phyloP scores from a whole-genome alignment of 495 filamentous ascomycete species.

The Penicillium chermesinum region DNA sequence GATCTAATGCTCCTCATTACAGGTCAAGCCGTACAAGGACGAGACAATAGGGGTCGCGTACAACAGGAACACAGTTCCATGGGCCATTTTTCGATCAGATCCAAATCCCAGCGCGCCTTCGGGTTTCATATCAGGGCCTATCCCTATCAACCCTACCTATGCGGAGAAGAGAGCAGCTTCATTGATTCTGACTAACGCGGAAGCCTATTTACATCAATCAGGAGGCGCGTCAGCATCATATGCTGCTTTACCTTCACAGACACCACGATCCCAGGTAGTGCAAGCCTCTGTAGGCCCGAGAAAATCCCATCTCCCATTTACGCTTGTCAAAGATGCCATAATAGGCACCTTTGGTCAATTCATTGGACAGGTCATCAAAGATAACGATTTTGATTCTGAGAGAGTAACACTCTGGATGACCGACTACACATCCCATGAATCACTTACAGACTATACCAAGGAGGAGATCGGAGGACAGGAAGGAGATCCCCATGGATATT shows the following conservation, averaged over 20 bases:
- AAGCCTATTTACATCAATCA: slow-evolving; percentile 1
- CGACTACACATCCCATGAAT: slow-evolving; percentile 72
- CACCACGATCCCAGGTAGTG: slow-evolving; percentile 2
- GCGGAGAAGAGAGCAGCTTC: slow-evolving; percentile 26
- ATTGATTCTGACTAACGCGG: slow-evolving; percentile 23
- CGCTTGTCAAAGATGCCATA: slow-evolving; percentile 59
- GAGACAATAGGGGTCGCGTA: slow-evolving; percentile 25
- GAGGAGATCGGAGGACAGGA: slow-evolving; percentile 40
- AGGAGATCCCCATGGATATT: slow-evolving; percentile 48
- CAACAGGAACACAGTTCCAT: slow-evolving; percentile 26
- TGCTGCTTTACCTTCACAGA: not conserved
- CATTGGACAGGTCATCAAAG: slow-evolving; percentile 69
- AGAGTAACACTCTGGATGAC: slow-evolving; percentile 67
- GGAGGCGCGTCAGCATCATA: slow-evolving; percentile 1
- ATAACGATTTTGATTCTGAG: slow-evolving; percentile 44
- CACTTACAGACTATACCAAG: slow-evolving; percentile 51
- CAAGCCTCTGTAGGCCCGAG: slow-evolving; percentile 10
- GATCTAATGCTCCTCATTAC: not conserved
- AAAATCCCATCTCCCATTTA: slow-evolving; percentile 44
- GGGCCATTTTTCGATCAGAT: slow-evolving; percentile 36
- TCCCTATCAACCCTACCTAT: slow-evolving; percentile 21
- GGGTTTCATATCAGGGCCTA: slow-evolving; percentile 29
- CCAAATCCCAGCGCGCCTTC: slow-evolving; percentile 17
- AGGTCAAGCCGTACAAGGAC: slow-evolving; percentile 26
- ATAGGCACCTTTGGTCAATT: slow-evolving; percentile 59